Base-by-base conservation (phyloP, 2,329 filamentous ascomycete species). In the Pestalotiopsis sp. region DNA sequence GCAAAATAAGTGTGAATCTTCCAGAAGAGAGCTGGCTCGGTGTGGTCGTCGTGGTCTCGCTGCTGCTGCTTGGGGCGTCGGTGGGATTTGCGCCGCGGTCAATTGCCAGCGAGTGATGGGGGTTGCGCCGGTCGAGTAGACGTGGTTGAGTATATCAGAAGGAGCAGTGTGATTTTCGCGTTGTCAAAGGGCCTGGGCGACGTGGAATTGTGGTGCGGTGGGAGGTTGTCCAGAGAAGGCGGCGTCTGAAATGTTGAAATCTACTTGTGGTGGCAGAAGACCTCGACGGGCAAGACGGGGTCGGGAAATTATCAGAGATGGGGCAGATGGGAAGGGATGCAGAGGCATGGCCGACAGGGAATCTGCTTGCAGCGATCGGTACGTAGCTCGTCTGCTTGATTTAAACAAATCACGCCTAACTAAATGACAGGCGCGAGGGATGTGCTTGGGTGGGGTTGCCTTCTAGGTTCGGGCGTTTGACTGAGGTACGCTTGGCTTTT, bases 281-380 rank as follows among this genome's bases (percentile, higher is more conserved):
- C 45, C 20, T 52, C 45, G 45, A 52, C 45, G 45, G 45, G 45
- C 70, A 69, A 74, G 67, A 72, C 68, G 73, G 73, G 74, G 74
- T 73, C 73, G 73, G 73, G 74, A 74, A 75, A 74, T 75, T 76
- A 75, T 75, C 73, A 75, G 73, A 73, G 72, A 74, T 71, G 73
- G 74, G 72, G 72, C 72, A 71, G 71, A 74, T 73, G 67, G 71
- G 73, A 74, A 74, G 73, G 73, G 73, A 74, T 74, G 72, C 71
- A 64, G 73, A 65, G 72, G 73, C 72, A 73, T 74, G 72, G 72
- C 71, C 70, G 72, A 70, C 72, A 74, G 72, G 71, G 73, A 75
- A 75, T 65, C 68, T 62, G 72, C 71, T 70, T 69, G 71, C 39
- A 62, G 69, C 69, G 60, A 63, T 23, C 45, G 67, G 68, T 67